phyloP scores from a whole-genome alignment of 2,329 filamentous ascomycete genomes.

The Lecanicillium sp. region DNA sequence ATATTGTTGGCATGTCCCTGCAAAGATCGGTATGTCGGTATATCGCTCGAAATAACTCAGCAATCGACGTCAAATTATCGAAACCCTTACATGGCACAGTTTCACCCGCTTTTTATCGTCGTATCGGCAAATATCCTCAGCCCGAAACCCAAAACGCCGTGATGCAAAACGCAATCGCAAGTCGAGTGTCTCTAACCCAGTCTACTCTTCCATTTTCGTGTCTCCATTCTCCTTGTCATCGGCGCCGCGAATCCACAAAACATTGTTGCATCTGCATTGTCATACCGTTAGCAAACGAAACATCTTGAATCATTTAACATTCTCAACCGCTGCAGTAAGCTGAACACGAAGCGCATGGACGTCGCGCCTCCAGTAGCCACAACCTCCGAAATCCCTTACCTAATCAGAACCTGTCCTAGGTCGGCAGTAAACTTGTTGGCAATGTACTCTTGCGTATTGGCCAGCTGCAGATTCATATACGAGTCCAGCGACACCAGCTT shows the following conservation, averaged over 20 bases:
- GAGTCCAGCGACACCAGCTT: constrained; percentile 86
- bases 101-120: no score
- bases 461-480: constrained; percentile 98
- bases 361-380: not conserved
- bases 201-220: constrained; percentile 49
- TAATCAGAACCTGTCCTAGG: constrained; percentile 85
- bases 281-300: constrained; percentile 2
- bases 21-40: no score
- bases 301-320: no score
- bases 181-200: no score
- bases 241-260: constrained; percentile 75
- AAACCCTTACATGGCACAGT: no score
- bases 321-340: not conserved
- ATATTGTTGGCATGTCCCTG: no score
- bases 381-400: constrained; percentile 40
- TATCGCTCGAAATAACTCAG: no score
- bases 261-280: constrained; percentile 74
- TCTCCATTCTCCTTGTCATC: constrained; percentile 42
- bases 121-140: no score
- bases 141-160: not conserved
- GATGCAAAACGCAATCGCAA: no score
- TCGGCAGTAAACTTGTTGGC: constrained; percentile 77
- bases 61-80: no score
- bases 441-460: constrained; percentile 85
- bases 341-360: not conserved